Evolutionary conservation across 306 rosid genomes (phyloP).

Genomic region (Cicer bijugum): DNA sequence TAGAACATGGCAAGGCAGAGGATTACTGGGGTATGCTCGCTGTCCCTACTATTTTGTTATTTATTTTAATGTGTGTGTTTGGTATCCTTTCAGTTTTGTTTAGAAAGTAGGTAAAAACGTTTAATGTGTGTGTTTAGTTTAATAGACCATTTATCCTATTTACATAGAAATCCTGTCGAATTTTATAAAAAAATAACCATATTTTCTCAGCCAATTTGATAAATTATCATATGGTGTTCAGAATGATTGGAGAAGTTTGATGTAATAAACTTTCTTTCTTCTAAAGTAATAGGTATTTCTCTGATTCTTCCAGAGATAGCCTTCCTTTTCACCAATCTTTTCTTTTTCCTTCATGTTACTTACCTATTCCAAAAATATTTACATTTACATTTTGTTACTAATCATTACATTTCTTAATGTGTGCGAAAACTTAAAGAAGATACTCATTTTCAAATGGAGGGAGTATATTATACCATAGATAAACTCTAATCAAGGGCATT

Average conservation of each 20-base stretch:
- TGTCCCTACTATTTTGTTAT: conserved; percentile 33
- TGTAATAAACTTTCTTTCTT: not conserved
- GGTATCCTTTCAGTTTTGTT: conserved; percentile 26
- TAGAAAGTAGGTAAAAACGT: conserved; percentile 6
- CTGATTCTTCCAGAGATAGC: not conserved
- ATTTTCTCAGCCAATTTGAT: conserved; percentile 34
- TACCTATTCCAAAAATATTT: not conserved
- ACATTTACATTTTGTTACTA: not conserved
- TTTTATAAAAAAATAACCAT: conserved; percentile 9
- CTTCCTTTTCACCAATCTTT: not conserved
- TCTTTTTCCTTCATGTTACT: conserved; percentile 2
- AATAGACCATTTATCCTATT: conserved; percentile 7
- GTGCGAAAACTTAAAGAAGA: too few relatives aligned
- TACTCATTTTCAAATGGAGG: too few relatives aligned
- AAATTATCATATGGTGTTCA: conserved; percentile 9
- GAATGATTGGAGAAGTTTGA: conserved; percentile 33
- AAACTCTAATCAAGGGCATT: not conserved
- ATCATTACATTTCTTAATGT: too few relatives aligned
- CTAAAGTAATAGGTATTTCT: not conserved
- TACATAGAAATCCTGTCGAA: conserved; percentile 24
- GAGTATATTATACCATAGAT: not conserved
- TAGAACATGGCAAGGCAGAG: conserved; percentile 93
- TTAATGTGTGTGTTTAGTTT: conserved; percentile 17
- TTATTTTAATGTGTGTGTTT: conserved; percentile 31
- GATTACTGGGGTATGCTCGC: conserved; percentile 82